Evolutionary conservation across 768 basidiomycete genomes (phyloP).

Genomic region (Dioszegia crocea): DNA sequence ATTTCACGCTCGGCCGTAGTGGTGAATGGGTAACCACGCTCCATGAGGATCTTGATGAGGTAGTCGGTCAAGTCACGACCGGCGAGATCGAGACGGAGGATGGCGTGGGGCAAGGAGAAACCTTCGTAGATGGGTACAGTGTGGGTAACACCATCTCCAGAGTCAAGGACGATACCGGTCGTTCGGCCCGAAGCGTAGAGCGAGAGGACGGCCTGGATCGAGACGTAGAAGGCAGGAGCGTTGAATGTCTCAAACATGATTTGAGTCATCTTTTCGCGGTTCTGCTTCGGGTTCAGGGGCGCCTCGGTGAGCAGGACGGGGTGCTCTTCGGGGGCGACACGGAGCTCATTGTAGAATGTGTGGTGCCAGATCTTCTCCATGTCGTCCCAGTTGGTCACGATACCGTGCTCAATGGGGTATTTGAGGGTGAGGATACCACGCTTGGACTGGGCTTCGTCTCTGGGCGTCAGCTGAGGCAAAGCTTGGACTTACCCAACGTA

Average conservation of each 20-base stretch:
- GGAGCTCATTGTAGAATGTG: slow-evolving; percentile 93
- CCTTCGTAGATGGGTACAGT: slow-evolving; percentile 96
- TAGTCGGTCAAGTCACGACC: slow-evolving; percentile 78
- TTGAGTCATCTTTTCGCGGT: slow-evolving; percentile 85
- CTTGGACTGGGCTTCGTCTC: slow-evolving; percentile 89
- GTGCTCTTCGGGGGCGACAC: slow-evolving; percentile 89
- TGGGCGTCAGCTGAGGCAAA: slow-evolving; percentile 42
- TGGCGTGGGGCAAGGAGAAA: slow-evolving; percentile 85
- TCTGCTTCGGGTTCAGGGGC: slow-evolving; percentile 86
- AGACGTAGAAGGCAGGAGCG: slow-evolving; percentile 84
- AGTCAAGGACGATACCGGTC: slow-evolving; percentile 88
- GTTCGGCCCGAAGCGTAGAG: slow-evolving; percentile 93
- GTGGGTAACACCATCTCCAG: slow-evolving; percentile 93
- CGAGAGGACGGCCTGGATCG: slow-evolving; percentile 85
- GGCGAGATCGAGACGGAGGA: slow-evolving; percentile 82
- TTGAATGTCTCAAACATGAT: slow-evolving; percentile 98
- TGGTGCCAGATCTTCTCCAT: slow-evolving; percentile 99
- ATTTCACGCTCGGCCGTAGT: slow-evolving; percentile 92
- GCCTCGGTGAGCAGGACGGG: slow-evolving; percentile 88
- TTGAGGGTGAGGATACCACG: slow-evolving; percentile 90
- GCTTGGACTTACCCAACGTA: slow-evolving; percentile 70
- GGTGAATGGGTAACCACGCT: slow-evolving; percentile 90
- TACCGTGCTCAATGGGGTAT: slow-evolving; percentile 90
- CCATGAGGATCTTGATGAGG: slow-evolving; percentile 55
- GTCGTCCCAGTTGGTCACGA: slow-evolving; percentile 98